These are phyloP conservation scores for Epicoccum sorghinum DNA, from an alignment of 2,329 filamentous ascomycete species.

Conservation along the genomic window DNA sequence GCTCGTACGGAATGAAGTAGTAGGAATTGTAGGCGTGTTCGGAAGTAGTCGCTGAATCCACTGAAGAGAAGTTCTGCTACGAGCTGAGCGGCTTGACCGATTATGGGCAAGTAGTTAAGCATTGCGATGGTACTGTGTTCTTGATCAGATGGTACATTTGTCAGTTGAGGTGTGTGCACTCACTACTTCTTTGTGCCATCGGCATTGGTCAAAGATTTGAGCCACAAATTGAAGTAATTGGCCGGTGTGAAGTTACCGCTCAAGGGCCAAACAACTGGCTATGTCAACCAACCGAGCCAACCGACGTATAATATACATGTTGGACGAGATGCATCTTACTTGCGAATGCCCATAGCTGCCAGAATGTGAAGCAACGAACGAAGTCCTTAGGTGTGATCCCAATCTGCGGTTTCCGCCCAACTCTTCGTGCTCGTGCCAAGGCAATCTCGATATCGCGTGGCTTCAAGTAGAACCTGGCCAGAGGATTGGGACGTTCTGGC, in stretches of 20 bases:
- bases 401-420: constrained; percentile 14
- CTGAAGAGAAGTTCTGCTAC: constrained; percentile 14
- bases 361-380: constrained; percentile 18
- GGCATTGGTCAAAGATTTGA: constrained; percentile 13
- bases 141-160: not conserved
- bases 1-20: constrained; percentile 8
- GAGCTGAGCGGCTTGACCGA: constrained; percentile 14
- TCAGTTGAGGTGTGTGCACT: not conserved
- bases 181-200: constrained; percentile 4
- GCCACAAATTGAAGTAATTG: constrained; percentile 19
- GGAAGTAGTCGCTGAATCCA: constrained; percentile 14
- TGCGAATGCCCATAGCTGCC: constrained; percentile 15
- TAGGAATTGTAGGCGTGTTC: constrained; percentile 12
- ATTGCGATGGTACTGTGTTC: constrained; percentile 11
- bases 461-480: constrained; percentile 18
- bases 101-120: constrained; percentile 18
- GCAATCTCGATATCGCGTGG: constrained; percentile 15
- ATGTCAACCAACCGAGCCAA: no score
- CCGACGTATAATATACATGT: not conserved
- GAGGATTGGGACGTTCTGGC: constrained; percentile 15
- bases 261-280: not conserved
- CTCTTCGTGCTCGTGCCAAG: constrained; percentile 5
- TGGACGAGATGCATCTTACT: not conserved
- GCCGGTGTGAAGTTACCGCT: not conserved
- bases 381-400: constrained; percentile 14